Evolutionary conservation across 176 grass and related monocot species (phyloP), one percentile per base, ranked within the genome.

Genomic region (Thinopyrum elongatum): DNA sequence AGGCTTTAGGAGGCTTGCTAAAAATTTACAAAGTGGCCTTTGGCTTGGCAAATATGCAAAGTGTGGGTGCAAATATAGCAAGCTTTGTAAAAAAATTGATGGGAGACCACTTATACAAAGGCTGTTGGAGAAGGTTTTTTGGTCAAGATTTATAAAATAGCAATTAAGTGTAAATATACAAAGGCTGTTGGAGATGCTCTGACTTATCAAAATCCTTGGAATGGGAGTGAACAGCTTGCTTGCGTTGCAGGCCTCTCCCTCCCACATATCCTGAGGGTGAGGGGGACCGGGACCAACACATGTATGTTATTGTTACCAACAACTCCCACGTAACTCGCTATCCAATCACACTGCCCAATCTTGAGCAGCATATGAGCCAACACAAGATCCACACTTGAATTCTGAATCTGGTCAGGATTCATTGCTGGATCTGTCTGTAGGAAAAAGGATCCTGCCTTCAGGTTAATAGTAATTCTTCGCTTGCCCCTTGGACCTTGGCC

Each of bases 251-350:
- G 63, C 49, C 77, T 84, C 41, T 42, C 41, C 41, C 41, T 42
- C 41, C 41, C 70, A 78, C 82, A 88, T 65, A 91, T 91, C 77
- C 70, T 81, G 62, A 46, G 42, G 11, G 76, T 85, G 62, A 80
- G 60, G 84, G 84, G 82, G 72, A 75, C 72, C 72, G 26, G 16
- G 4, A 46, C 77, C 85, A 70, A 68, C 53, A 55, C 77, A 88
- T 91, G 78, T 85, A 88, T 91, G 78, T 85, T 85, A 85, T 84
- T 88, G 82, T 85, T 82, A 72, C 86, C 90, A 82, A 85, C 90
- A 28, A 85, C 90, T 88, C 77, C 77, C 86, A 73, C 86, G 85
- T 88, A 85, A 91, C 86, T 85, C 82, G 70, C 26, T 76, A 44
- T 28, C 90, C 82, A 88, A 91, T 91, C 86, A 88, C 64, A 85